Percentiles rank a stretch among this genome's conserved stretches.
Evolutionary conservation across 495 filamentous ascomycete species (phyloP).

Genomic region (Penicillium paradoxum): DNA sequence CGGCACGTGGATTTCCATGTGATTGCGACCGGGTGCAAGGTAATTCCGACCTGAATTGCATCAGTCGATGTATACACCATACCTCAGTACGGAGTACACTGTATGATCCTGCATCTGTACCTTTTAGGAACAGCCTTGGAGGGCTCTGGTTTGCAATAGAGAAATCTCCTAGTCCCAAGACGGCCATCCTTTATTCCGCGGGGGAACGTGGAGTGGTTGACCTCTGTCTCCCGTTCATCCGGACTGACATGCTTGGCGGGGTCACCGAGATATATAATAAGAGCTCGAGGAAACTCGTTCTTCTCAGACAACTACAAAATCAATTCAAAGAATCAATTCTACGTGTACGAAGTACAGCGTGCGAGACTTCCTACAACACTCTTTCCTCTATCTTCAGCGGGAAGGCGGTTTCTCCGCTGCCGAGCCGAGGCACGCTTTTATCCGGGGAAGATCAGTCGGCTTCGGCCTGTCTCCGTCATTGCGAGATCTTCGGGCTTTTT

Average conservation of each 20-base stretch:
- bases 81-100: background rate
- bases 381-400: background rate
- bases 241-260: slow-evolving; percentile 10
- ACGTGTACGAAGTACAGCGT: background rate
- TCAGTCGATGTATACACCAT: too few relatives aligned
- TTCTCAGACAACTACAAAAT: background rate
- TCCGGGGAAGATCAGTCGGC: slow-evolving; percentile 20
- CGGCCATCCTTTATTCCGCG: slow-evolving; percentile 16
- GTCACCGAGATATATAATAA: background rate
- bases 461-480: slow-evolving; percentile 13
- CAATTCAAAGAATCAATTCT: background rate
- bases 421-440: slow-evolving; percentile 29
- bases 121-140: background rate
- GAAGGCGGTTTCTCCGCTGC: slow-evolving; percentile 19
- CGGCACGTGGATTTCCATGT: slow-evolving; percentile 12
- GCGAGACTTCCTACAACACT: background rate
- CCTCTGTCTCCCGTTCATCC: slow-evolving; percentile 29
- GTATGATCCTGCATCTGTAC: background rate
- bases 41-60: too few relatives aligned
- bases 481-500: slow-evolving; percentile 5
- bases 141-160: too few relatives aligned
- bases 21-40: slow-evolving; percentile 8
- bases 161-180: background rate
- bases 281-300: background rate
- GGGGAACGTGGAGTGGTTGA: slow-evolving; percentile 14